A percentile compares a stretch with the other conserved stretches of the same genome.
Conservation (phyloP, 2,329 filamentous ascomycete genomes). For the Graphiopsis chlorocephala region DNA sequence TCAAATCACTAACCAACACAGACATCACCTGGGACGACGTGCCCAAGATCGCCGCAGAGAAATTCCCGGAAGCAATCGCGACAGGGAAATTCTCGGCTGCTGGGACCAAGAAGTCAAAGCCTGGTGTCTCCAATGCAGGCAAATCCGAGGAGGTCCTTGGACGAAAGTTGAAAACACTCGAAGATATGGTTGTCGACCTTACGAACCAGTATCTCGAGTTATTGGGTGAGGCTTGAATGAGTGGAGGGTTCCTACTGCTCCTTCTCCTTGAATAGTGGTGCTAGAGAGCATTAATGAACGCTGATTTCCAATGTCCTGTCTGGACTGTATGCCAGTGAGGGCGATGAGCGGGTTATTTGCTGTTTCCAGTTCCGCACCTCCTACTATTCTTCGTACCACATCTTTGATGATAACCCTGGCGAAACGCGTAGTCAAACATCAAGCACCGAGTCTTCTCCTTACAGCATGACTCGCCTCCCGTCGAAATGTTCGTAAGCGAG, state of each 20-base stretch:
- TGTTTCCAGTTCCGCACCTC: not conserved
- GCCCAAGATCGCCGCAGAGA: slow-evolving; percentile 4
- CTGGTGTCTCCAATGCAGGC: not conserved
- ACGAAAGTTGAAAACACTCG: slow-evolving; percentile 5
- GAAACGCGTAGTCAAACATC: not conserved
- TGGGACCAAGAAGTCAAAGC: slow-evolving; percentile 7
- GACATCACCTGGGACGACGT: slow-evolving; percentile 11
- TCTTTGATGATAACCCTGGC: not conserved
- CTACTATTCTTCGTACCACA: not conserved
- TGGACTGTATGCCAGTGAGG: not conserved
- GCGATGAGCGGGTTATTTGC: not conserved
- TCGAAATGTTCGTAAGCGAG: not conserved
- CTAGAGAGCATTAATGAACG: not conserved
- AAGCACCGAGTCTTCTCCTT: not conserved
- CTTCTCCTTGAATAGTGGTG: not conserved
- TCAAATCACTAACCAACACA: not conserved
- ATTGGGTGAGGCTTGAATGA: not conserved
- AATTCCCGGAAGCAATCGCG: slow-evolving; percentile 13
- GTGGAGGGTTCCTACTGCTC: not conserved
- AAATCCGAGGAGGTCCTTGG: slow-evolving; percentile 9
- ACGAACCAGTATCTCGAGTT: slow-evolving; percentile 13
- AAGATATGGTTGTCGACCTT: slow-evolving; percentile 7
- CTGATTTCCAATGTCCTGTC: not conserved
- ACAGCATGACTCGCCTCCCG: not conserved
- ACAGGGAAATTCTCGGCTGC: not conserved